Evolutionary conservation across 768 basidiomycete species (phyloP), one percentile per base, ranked within the genome.

Genomic region (Amanita molliuscula): DNA sequence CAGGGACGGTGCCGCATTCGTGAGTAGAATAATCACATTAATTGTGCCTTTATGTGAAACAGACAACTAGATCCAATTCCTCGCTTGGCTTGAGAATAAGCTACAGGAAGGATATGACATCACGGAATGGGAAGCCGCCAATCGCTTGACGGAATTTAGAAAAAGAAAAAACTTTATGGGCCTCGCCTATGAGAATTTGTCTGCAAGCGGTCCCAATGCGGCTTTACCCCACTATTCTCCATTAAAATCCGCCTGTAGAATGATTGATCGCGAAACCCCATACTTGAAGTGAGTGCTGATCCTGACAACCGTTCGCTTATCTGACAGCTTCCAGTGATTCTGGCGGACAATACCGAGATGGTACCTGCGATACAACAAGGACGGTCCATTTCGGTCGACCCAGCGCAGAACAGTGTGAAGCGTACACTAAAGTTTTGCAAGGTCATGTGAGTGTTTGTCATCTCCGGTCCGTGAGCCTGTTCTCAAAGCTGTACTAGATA

Each of bases 211-310:
- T 2, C 74, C 88, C 2, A 95, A 99, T 61, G 94, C 89, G 49
- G 96, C 95, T 15, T 67, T 97, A 20, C 93, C 96, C 3, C 96
- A 99, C 67, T 98, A 99, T 64, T 74, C 77, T 0, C 92, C 96
- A 0, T 76, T 77, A 52, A 81, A 84, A 60, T 65, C 69, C 16
- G 73, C 71, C 15, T 85, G 86, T n/a, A 65, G 68, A 38, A 72
- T 86, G 66, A 88, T 99, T 57, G 82, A 85, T 56, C 73, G 79
- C 31, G 76, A 84, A 10, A 76, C 79, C 1, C 90, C 93, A 4
- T 99, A 95, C 64, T 76, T 99, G 51, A 94, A 90, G 89, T 91
- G 59, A 65, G 82, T 67, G 20, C 21, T 26, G 48, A 47, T 26
- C 47, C 47, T 37, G 44, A 55, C 56, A 56, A 43, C 48, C 16